phyloP scores from a whole-genome alignment of 768 basidiomycete species.

The Podaxis sp. region DNA sequence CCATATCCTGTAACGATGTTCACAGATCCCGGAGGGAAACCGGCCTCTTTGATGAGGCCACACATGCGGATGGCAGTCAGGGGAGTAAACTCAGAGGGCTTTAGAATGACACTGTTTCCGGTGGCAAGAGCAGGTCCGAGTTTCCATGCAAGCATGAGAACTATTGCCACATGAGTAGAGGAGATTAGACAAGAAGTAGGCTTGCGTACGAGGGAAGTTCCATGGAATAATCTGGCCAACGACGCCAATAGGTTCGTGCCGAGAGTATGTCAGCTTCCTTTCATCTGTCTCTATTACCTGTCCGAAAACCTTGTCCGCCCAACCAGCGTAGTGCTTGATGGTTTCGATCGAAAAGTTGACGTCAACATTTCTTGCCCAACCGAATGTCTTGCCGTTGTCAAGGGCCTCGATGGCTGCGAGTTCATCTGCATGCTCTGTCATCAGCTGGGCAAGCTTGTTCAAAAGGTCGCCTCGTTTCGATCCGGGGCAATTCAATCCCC shows the following conservation, averaged over 20 bases:
- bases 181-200: background rate
- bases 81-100: conserved; percentile 78
- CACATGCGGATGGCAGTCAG: conserved; percentile 56
- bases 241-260: conserved; percentile 23
- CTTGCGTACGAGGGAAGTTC: conserved; percentile 54
- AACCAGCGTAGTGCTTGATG: conserved; percentile 77
- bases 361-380: conserved; percentile 42
- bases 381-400: conserved; percentile 63
- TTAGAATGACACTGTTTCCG: conserved; percentile 76
- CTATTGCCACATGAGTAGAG: conserved; percentile 22
- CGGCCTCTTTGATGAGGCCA: conserved; percentile 64
- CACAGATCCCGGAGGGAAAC: conserved; percentile 75
- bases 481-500: conserved; percentile 62
- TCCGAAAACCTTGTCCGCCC: conserved; percentile 79
- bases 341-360: conserved; percentile 39
- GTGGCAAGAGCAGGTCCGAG: conserved; percentile 79
- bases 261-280: conserved; percentile 23
- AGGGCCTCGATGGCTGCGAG: conserved; percentile 54
- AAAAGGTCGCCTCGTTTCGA: conserved; percentile 22
- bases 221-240: conserved; percentile 28
- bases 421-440: conserved; percentile 24
- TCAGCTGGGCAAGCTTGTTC: conserved; percentile 27
- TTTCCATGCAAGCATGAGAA: conserved; percentile 70
- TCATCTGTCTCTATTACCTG: conserved; percentile 56
- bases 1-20: conserved; percentile 78